phyloP scores from a whole-genome alignment of 768 basidiomycete species.

The Tylopilus felleus region DNA sequence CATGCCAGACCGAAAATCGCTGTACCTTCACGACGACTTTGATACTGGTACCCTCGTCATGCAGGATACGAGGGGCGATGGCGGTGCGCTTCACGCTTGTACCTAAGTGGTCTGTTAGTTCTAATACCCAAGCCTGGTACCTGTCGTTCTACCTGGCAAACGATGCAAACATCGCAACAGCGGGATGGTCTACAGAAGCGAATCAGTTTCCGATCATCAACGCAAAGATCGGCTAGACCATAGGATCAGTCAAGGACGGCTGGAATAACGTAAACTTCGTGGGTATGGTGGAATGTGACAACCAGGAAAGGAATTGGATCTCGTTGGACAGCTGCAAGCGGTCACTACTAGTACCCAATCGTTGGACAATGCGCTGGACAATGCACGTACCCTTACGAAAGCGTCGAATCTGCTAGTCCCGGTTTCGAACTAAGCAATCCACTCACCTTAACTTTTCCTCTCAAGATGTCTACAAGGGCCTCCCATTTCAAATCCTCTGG shows the following conservation, averaged over 20 bases:
- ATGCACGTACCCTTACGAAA: slow-evolving; percentile 53
- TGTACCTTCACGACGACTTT: slow-evolving; percentile 52
- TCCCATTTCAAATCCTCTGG: slow-evolving; percentile 73
- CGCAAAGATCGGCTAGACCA: slow-evolving; percentile 32
- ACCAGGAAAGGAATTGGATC: slow-evolving; percentile 75
- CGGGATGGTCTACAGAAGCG: slow-evolving; percentile 40
- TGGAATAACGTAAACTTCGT: slow-evolving; percentile 79
- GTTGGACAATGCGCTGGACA: not conserved
- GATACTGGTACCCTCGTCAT: slow-evolving; percentile 47
- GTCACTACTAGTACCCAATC: no score
- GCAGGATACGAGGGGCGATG: slow-evolving; percentile 52
- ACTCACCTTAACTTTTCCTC: slow-evolving; percentile 70
- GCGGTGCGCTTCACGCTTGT: slow-evolving; percentile 58
- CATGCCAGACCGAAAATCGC: not conserved
- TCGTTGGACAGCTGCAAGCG: slow-evolving; percentile 64
- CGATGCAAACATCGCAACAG: slow-evolving; percentile 70
- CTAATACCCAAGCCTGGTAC: not conserved
- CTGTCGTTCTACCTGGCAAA: slow-evolving; percentile 34
- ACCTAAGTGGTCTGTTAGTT: slow-evolving; percentile 24
- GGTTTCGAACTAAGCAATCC: not conserved
- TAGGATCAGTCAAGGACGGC: slow-evolving; percentile 68
- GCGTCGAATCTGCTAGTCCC: slow-evolving; percentile 41
- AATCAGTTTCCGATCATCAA: not conserved
- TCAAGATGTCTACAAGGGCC: slow-evolving; percentile 62
- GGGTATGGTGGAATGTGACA: slow-evolving; percentile 72